A percentile compares a stretch with the other conserved stretches of the same genome.
phyloP scores from a whole-genome alignment of 1,284 basidiomycete species.

The Xerocomus nothofagi region DNA sequence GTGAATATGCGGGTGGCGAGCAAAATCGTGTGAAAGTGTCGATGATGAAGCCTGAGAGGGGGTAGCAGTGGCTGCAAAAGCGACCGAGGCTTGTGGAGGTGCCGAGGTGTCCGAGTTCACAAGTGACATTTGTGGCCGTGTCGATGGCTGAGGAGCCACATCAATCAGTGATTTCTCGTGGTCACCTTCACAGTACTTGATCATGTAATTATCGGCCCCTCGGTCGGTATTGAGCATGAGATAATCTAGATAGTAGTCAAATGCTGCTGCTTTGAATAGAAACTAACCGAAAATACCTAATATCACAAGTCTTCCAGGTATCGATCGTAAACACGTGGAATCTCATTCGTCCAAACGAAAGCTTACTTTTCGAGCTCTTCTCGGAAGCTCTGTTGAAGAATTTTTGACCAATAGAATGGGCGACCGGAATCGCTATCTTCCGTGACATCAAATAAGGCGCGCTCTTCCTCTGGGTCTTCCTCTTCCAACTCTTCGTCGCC shows the following conservation, averaged over 20 bases:
- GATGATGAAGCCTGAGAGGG: slow-evolving; percentile 35
- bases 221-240: slow-evolving; percentile 88
- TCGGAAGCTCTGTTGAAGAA: slow-evolving; percentile 76
- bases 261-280: neutral
- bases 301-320: slow-evolving; percentile 65
- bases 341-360: neutral
- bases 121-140: slow-evolving; percentile 62
- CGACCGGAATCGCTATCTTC: slow-evolving; percentile 51
- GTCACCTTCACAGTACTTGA: slow-evolving; percentile 78
- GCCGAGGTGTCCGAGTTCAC: slow-evolving; percentile 54
- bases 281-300: slow-evolving; percentile 50
- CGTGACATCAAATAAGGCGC: slow-evolving; percentile 60
- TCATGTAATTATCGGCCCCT: slow-evolving; percentile 86
- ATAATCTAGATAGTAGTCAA: slow-evolving; percentile 54
- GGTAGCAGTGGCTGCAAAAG: slow-evolving; percentile 38
- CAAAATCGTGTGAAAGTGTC: slow-evolving; percentile 42
- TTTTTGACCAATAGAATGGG: slow-evolving; percentile 80
- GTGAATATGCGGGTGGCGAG: slow-evolving; percentile 63
- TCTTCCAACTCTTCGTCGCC: slow-evolving; percentile 74
- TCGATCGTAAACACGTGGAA: slow-evolving; percentile 8
- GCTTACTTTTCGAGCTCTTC: slow-evolving; percentile 85
- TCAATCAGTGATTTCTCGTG: slow-evolving; percentile 74
- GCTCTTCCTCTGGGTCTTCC: slow-evolving; percentile 67
- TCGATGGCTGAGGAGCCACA: slow-evolving; percentile 70
- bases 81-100: slow-evolving; percentile 40